Percentiles rank a stretch among this genome's conserved stretches.
Conservation (phyloP, 1,139 yeast genomes). For the Suhomyces guaymorum region DNA sequence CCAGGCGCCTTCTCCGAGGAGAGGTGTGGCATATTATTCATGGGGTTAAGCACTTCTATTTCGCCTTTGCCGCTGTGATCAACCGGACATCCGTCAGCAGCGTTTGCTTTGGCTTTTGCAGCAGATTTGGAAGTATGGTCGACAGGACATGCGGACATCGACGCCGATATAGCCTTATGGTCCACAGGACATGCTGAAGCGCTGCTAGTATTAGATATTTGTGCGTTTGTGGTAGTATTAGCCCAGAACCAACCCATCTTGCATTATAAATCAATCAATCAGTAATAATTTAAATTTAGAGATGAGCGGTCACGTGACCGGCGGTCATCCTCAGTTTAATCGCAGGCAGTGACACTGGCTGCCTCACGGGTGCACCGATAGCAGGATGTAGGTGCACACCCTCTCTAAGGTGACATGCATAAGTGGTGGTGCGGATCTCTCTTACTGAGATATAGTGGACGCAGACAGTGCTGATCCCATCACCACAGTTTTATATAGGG, state of each 20-base stretch:
- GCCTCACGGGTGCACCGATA: no score
- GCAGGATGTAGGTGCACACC: no score
- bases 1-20: slow-evolving; percentile 75
- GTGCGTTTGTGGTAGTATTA: slow-evolving; percentile 22
- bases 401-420: no score
- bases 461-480: no score
- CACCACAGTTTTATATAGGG: no score
- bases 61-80: no score
- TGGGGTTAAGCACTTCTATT: slow-evolving; percentile 63
- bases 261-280: no score
- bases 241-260: slow-evolving; percentile 90
- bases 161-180: slow-evolving; percentile 4
- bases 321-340: neutral
- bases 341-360: no score
- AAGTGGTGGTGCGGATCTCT: no score
- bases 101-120: no score
- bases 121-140: slow-evolving; percentile 11
- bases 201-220: slow-evolving; percentile 1
- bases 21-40: slow-evolving; percentile 87
- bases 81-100: slow-evolving; percentile 22
- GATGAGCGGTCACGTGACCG: slow-evolving; percentile 2
- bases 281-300: slow-evolving; percentile 1
- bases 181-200: slow-evolving; percentile 14
- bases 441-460: no score
- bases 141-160: slow-evolving; percentile 23